A percentile compares a stretch with the other conserved stretches of the same genome.
Conservation (phyloP, 2,329 filamentous ascomycete genomes). For the Grosmannia penicillata region DNA sequence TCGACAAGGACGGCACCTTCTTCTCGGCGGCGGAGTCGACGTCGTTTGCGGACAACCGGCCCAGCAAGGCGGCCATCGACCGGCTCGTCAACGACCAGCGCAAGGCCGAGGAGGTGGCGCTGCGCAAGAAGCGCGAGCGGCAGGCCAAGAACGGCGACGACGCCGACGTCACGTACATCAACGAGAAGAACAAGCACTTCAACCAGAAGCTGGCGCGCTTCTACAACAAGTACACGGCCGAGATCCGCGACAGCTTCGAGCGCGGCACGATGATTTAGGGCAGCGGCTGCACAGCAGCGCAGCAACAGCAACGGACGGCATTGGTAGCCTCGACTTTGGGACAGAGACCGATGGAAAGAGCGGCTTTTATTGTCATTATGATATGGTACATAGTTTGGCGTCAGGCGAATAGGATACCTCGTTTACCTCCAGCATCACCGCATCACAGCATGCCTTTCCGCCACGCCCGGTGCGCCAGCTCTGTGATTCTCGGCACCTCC, state of each 20-base stretch:
- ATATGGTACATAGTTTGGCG: too few relatives aligned
- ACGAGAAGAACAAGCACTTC: conserved; percentile 99
- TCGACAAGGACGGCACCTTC: conserved; percentile 82
- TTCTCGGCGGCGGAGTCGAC: conserved; percentile 69
- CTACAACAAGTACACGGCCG: conserved; percentile 96
- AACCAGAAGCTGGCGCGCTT: conserved; percentile 93
- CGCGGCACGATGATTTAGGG: conserved; percentile 59
- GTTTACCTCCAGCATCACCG: too few relatives aligned
- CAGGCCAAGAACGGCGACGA: conserved; percentile 68
- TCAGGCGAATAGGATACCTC: too few relatives aligned
- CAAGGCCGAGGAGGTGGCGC: conserved; percentile 72
- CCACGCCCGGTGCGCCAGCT: conserved; percentile 70
- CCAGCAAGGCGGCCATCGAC: conserved; percentile 76
- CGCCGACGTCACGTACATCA: conserved; percentile 94
- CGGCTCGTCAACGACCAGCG: conserved; percentile 71
- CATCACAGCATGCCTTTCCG: conserved; percentile 84
- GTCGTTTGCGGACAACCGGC: conserved; percentile 70
- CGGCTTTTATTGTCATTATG: too few relatives aligned
- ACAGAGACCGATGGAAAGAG: too few relatives aligned
- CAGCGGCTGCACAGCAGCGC: too few relatives aligned
- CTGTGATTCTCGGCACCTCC: conserved; percentile 67
- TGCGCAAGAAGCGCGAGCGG: conserved; percentile 76
- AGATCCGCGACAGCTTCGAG: conserved; percentile 96
- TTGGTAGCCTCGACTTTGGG: too few relatives aligned
- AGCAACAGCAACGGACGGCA: too few relatives aligned